Conservation (phyloP, 345 rosid species). For the Balakata baccata region DNA sequence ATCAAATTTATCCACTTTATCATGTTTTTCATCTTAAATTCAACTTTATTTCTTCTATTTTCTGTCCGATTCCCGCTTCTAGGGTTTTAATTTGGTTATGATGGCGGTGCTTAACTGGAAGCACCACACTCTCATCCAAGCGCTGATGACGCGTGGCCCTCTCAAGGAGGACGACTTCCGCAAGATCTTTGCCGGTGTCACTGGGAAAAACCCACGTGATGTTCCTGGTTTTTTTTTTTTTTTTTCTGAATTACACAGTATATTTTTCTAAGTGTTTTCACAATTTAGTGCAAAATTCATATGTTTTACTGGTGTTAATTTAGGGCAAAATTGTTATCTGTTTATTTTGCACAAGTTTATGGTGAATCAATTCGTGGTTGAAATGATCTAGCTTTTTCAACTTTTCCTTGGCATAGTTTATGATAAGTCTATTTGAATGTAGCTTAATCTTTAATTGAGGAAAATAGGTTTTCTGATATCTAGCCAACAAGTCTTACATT, state of each 20-base stretch:
- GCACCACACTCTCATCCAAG: conserved; percentile 83
- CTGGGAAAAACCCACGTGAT: conserved; percentile 57
- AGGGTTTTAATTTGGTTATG: background rate
- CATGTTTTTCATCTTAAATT: no score
- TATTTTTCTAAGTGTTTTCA: background rate
- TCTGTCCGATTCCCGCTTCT: background rate
- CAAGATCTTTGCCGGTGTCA: conserved; percentile 57
- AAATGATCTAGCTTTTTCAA: background rate
- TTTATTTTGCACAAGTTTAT: background rate
- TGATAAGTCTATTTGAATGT: background rate
- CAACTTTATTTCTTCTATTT: no score
- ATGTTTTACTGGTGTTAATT: no score
- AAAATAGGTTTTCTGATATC: background rate
- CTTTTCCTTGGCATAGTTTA: background rate
- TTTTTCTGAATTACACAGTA: background rate
- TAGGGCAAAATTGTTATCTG: no score
- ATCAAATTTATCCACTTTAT: no score
- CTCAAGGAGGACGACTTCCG: conserved; percentile 63
- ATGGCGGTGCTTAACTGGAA: conserved; percentile 61
- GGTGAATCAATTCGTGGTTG: background rate
- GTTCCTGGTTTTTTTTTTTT: background rate
- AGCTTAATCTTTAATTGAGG: background rate
- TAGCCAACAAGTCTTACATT: background rate
- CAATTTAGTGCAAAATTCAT: background rate
- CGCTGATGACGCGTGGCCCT: conserved; percentile 81